Conservation (phyloP, 2,329 filamentous ascomycete species). For the Uncinocarpus reesii region DNA sequence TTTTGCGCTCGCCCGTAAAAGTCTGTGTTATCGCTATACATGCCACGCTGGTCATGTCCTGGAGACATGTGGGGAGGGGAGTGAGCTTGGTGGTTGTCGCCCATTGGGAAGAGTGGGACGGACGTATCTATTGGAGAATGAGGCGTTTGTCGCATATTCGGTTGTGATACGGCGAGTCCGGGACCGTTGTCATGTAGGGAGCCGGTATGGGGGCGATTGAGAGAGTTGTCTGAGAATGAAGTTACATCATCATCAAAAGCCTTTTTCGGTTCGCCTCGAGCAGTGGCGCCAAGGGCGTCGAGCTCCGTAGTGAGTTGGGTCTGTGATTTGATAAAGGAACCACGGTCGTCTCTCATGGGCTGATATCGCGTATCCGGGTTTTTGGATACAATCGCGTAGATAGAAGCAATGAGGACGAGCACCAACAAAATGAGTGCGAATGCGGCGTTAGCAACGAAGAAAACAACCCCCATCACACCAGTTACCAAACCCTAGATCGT, state of each 20-base stretch:
- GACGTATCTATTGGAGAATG: constrained; percentile 42
- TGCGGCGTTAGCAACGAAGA: constrained; percentile 78
- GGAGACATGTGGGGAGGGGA: constrained; percentile 32
- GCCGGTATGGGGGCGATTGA: constrained; percentile 37
- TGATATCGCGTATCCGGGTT: constrained; percentile 93
- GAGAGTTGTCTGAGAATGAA: constrained; percentile 52
- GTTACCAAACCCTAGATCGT: constrained; percentile 56
- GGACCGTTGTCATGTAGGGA: constrained; percentile 3
- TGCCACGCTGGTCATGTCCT: constrained; percentile 27
- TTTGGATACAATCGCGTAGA: constrained; percentile 76
- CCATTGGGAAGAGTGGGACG: constrained; percentile 39
- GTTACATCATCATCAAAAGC: constrained; percentile 60
- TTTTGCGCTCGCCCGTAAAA: constrained; percentile 19
- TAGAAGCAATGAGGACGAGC: constrained; percentile 66
- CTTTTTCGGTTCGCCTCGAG: constrained; percentile 67
- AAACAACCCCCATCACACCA: constrained; percentile 77
- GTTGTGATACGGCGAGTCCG: constrained; percentile 18
- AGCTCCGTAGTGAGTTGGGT: constrained; percentile 77
- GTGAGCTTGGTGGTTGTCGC: constrained; percentile 20
- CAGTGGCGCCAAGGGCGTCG: constrained; percentile 78
- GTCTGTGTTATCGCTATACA: constrained; percentile 16
- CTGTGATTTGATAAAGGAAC: constrained; percentile 95
- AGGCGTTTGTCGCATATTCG: constrained; percentile 29
- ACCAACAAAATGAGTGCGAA: constrained; percentile 74
- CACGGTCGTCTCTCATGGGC: constrained; percentile 90